phyloP scores from a whole-genome alignment of 306 rosid genomes.

The Leucaena leucocephala region DNA sequence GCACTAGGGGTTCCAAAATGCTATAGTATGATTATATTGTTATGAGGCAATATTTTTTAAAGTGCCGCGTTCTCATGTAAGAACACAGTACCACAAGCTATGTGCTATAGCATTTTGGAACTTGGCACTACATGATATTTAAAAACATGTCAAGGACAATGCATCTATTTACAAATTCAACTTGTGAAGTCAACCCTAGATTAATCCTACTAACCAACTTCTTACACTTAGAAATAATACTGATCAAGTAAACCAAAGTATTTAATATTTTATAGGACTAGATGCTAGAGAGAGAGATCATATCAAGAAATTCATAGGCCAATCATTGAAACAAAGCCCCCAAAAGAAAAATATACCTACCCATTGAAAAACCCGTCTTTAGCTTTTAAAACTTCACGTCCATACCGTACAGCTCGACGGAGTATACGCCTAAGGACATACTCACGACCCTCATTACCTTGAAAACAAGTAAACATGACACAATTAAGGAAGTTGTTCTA shows the following conservation, averaged over 20 bases:
- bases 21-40: no score
- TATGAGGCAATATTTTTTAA: no score
- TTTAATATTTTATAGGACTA: neutral
- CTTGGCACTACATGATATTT: neutral
- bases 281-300: neutral
- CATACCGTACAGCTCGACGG: conserved; percentile 98
- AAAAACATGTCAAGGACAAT: neutral
- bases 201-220: neutral
- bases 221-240: neutral
- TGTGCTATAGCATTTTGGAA: neutral
- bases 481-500: conserved; percentile 12
- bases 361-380: conserved; percentile 90
- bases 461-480: conserved; percentile 32
- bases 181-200: neutral
- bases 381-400: conserved; percentile 90
- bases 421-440: conserved; percentile 97
- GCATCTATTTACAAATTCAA: neutral
- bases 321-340: neutral
- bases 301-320: conserved; percentile 15
- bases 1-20: no score
- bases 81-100: neutral
- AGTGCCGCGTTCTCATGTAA: neutral
- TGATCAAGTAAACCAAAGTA: neutral
- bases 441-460: conserved; percentile 98
- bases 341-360: conserved; percentile 45